Conservation (phyloP, 2,329 filamentous ascomycete species). For the Nemania sp. region DNA sequence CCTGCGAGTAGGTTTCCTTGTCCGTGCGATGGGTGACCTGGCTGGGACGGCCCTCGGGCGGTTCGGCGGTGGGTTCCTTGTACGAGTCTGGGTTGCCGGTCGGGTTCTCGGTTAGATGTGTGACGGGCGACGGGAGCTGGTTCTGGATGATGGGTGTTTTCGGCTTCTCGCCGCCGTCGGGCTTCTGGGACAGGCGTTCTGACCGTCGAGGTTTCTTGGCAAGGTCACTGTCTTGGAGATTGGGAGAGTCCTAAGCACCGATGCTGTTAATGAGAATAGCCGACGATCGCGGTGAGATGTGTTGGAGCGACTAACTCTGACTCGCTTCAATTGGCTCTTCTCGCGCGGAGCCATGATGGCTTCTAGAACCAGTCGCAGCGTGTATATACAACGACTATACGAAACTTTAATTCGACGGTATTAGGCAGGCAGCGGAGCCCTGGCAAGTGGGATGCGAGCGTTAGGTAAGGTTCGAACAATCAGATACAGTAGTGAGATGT, state of each 20-base stretch:
- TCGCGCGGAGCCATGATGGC: slow-evolving; percentile 64
- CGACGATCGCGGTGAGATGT: slow-evolving; percentile 22
- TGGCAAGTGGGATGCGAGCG: no score
- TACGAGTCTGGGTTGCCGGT: slow-evolving; percentile 58
- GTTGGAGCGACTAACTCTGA: slow-evolving; percentile 60
- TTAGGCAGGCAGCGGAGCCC: no score
- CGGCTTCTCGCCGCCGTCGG: slow-evolving; percentile 43
- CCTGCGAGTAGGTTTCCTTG: slow-evolving; percentile 50
- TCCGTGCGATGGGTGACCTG: slow-evolving; percentile 56
- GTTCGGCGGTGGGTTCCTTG: slow-evolving; percentile 74
- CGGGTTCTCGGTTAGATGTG: slow-evolving; percentile 57
- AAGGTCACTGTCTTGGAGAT: slow-evolving; percentile 62
- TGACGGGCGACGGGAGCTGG: slow-evolving; percentile 79
- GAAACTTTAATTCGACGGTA: not conserved
- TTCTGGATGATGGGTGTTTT: slow-evolving; percentile 64
- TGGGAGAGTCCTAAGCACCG: slow-evolving; percentile 45
- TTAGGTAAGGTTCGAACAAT: no score
- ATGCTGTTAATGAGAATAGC: slow-evolving; percentile 18
- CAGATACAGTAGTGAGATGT: no score
- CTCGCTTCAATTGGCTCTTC: slow-evolving; percentile 85
- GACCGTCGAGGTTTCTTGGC: slow-evolving; percentile 85
- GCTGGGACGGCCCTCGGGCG: slow-evolving; percentile 62
- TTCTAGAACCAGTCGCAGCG: not conserved
- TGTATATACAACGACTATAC: not conserved
- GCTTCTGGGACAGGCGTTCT: slow-evolving; percentile 65